Conservation (phyloP, 202 grass and related monocot genomes). For the Tripidium arundinaceum region DNA sequence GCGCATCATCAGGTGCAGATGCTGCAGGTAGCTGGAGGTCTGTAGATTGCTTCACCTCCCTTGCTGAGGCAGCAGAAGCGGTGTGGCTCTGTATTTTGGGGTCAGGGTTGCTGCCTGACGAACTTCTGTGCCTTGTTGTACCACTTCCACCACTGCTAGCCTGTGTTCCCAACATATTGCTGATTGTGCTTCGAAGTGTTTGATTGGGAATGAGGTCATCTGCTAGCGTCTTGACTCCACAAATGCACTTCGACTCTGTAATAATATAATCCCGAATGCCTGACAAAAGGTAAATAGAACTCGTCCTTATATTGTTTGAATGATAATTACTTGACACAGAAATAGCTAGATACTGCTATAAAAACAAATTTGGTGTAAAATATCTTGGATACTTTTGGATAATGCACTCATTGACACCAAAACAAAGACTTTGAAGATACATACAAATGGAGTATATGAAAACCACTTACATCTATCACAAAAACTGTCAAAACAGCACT, state of each 20-base stretch:
- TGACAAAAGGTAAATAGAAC: conserved; percentile 21
- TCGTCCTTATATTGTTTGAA: conserved; percentile 19
- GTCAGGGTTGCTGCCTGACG: conserved; percentile 49
- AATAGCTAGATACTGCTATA: neutral
- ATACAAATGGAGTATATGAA: conserved; percentile 23
- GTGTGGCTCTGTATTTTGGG: conserved; percentile 25
- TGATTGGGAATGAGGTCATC: conserved; percentile 67
- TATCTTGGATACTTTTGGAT: conserved; percentile 8
- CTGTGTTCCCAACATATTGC: conserved; percentile 38
- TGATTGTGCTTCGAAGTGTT: conserved; percentile 50
- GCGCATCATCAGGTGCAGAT: conserved; percentile 16
- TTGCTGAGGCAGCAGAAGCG: conserved; percentile 30
- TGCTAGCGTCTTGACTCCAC: conserved; percentile 54
- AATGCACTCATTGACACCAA: neutral
- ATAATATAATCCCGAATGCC: conserved; percentile 56
- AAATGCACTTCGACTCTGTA: conserved; percentile 44
- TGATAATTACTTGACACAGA: neutral
- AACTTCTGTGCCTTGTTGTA: conserved; percentile 54
- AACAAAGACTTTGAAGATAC: neutral
- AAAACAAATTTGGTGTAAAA: conserved; percentile 8
- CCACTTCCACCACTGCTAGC: conserved; percentile 32
- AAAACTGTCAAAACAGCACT: conserved; percentile 77
- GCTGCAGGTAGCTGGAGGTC: conserved; percentile 19
- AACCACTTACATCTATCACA: conserved; percentile 76
- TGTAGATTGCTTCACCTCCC: conserved; percentile 18